Evolutionary conservation across 2,329 filamentous ascomycete genomes (phyloP).

Genomic region (Cercospora citrullina): DNA sequence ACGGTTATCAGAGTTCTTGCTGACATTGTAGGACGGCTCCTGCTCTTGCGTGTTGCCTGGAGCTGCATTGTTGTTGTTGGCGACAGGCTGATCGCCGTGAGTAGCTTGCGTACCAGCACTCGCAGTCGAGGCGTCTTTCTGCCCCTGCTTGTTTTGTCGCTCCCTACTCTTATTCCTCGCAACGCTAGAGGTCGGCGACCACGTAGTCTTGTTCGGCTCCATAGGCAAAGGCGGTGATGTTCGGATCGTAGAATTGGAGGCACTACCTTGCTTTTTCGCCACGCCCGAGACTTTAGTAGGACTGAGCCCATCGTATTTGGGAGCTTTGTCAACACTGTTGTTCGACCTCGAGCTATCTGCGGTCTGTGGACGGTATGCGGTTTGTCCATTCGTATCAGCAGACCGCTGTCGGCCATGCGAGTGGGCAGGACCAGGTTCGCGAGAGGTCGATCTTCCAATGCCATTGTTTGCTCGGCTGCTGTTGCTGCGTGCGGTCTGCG

Average conservation of each 20-base stretch:
- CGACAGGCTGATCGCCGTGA: neutral
- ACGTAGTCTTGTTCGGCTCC: constrained; percentile 13
- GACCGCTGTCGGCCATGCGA: neutral
- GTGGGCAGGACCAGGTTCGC: neutral
- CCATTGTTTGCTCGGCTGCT: neutral
- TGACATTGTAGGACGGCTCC: neutral
- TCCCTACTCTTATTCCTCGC: neutral
- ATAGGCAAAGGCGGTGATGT: constrained; percentile 7
- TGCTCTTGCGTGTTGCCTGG: neutral
- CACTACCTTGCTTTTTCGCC: constrained; percentile 9
- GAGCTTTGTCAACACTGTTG: neutral
- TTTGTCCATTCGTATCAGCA: neutral
- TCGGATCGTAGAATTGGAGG: neutral
- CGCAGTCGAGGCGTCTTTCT: neutral
- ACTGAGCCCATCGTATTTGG: constrained; percentile 1
- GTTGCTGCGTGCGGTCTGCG: neutral
- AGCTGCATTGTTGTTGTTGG: neutral
- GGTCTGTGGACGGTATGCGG: neutral
- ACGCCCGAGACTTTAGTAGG: constrained; percentile 4
- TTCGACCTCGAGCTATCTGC: neutral
- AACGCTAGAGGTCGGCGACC: constrained; percentile 8
- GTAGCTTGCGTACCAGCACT: neutral
- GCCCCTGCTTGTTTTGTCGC: neutral
- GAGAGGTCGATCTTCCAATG: neutral
- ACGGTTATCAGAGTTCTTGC: neutral